Evolutionary conservation across 805 yeast species (phyloP).

Genomic region (Candida andamanensis): DNA sequence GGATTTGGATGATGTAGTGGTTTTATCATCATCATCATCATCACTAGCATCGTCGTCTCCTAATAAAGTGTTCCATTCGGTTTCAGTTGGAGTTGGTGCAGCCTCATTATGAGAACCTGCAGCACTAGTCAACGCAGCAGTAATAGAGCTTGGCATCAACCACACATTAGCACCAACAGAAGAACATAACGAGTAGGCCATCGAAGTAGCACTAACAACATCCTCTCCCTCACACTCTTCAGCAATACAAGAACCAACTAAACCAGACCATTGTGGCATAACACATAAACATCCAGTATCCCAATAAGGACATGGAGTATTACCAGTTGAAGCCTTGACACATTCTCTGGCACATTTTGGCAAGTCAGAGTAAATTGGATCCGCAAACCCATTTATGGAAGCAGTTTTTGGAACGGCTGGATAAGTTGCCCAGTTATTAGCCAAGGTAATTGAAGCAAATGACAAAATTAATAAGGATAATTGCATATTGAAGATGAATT

Average conservation of each 20-base stretch:
- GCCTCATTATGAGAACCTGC: slow-evolving; percentile 20
- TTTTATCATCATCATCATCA: slow-evolving; percentile 1
- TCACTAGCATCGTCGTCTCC: slow-evolving; percentile 1
- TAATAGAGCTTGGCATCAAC: slow-evolving; percentile 29
- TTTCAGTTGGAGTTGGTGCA: slow-evolving; percentile 11
- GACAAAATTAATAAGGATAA: no score
- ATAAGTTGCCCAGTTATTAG: slow-evolving; percentile 37
- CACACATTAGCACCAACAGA: slow-evolving; percentile 29
- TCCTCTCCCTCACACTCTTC: slow-evolving; percentile 30
- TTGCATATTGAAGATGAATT: no score
- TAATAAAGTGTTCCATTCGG: slow-evolving; percentile 6
- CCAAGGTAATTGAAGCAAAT: no score
- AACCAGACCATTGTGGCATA: slow-evolving; percentile 43
- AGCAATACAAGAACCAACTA: slow-evolving; percentile 41
- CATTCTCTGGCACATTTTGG: slow-evolving; percentile 42
- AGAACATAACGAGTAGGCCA: slow-evolving; percentile 40
- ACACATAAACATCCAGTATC: slow-evolving; percentile 48
- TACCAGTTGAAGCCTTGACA: slow-evolving; percentile 30
- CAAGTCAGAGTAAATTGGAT: slow-evolving; percentile 31
- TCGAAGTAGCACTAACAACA: slow-evolving; percentile 32
- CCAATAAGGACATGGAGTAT: slow-evolving; percentile 51
- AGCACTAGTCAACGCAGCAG: slow-evolving; percentile 15
- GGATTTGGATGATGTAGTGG: slow-evolving; percentile 4
- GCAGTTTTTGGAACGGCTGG: slow-evolving; percentile 46
- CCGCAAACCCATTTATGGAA: slow-evolving; percentile 45